A percentile compares a stretch with the other conserved stretches of the same genome.
These are phyloP conservation scores for Anthoceros angustus DNA, from an alignment of 225 moss, liverwort and hornwort genomes.

Conservation along the genomic window DNA sequence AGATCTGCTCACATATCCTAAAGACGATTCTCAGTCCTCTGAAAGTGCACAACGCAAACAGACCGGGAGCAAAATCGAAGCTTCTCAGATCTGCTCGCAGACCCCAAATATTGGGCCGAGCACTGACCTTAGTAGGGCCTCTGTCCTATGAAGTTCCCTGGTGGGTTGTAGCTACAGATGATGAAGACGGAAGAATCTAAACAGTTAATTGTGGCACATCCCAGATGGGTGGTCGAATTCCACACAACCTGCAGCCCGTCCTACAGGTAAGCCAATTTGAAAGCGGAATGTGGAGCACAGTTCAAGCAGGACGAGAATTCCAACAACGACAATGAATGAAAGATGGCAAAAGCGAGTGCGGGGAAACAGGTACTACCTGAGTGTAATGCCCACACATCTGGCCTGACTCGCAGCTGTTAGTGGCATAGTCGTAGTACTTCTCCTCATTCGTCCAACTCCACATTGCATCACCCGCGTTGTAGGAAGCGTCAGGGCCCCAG, in stretches of 20 bases:
- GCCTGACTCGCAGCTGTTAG: constrained; percentile 17
- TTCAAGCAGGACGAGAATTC: too few species aligned
- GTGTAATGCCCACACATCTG: constrained; percentile 43
- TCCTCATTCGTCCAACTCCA: constrained; percentile 22
- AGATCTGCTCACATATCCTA: background rate
- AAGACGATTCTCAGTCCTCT: background rate
- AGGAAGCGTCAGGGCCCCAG: constrained; percentile 24
- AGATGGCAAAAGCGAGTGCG: background rate
- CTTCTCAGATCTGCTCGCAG: background rate
- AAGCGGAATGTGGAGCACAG: background rate
- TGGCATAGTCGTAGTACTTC: constrained; percentile 14
- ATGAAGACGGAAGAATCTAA: constrained; percentile 21
- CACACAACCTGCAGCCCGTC: constrained; percentile 40
- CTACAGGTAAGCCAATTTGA: background rate
- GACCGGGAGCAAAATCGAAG: constrained; percentile 1
- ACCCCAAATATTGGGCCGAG: background rate
- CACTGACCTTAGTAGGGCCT: constrained; percentile 17
- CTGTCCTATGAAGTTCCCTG: constrained; percentile 24
- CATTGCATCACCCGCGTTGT: constrained; percentile 25
- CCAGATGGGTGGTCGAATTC: constrained; percentile 19
- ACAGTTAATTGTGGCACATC: constrained; percentile 35
- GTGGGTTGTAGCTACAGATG: constrained; percentile 49
- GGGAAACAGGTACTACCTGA: background rate
- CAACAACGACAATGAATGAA: background rate
- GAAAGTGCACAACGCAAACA: too few species aligned